Evolutionary conservation across 495 filamentous ascomycete genomes (phyloP), one percentile per base, ranked within the genome.

Genomic region (Rhypophila decipiens): DNA sequence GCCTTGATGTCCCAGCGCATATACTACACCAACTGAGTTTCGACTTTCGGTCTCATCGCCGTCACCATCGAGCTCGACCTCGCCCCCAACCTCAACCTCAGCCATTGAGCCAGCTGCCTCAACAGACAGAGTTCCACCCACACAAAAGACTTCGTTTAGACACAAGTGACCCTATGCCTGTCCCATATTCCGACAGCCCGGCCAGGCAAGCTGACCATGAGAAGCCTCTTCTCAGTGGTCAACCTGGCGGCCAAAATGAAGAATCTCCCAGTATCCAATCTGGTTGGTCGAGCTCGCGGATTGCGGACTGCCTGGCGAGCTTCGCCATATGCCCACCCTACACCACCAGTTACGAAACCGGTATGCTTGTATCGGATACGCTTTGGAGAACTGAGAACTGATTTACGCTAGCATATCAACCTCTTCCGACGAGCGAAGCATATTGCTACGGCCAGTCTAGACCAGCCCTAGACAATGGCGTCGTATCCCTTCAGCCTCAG

Each of bases 261-360:
- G 54, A 52, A 19, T 45, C 50, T 33, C 55, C 50, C 42, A 41
- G 51, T 7, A 50, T 59, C 42, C 24, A 55, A 11, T 47, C 64
- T n/a, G 53, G 61, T 27, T 56, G 67, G 59, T 62, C 58, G 5
- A 47, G 58, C 44, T 35, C 60, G 39, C 62, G 68, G 21, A 31
- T 71, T 24, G 59, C 64, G 27, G 66, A 65, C 36, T 72, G 60
- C 36, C 48, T 73, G n/a, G 54, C 60, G 12, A 64, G 48, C 43
- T 64, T 69, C 39, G 50, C 59, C 18, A 44, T 72, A 51, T 74
- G 69, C 44, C 42, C 56, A 43, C 63, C 69, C 11, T 72, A 61
- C 43, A 61, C 66, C 24, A 58, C 61, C 24, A 69, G 64, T 55
- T 66, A 69, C 31, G 57, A 57, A 52, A 53, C 47, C 11, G 47